A percentile compares a stretch with the other conserved stretches of the same genome.
Conservation (phyloP, 257 asterid species). For the Przewalskia tangutica region DNA sequence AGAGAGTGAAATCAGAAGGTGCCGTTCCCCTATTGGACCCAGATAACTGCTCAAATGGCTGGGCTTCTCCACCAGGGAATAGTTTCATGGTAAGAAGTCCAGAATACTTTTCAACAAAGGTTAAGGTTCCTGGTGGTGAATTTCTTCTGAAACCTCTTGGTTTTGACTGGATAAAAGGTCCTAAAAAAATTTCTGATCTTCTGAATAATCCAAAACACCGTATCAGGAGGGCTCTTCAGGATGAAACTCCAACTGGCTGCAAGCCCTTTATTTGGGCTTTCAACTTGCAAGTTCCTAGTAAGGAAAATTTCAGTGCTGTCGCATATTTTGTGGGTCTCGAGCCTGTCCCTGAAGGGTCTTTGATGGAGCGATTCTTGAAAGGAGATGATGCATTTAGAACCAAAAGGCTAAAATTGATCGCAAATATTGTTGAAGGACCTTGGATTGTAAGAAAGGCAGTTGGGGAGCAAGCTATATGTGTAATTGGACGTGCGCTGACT, state of each 20-base stretch:
- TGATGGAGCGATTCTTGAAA: conserved; percentile 48
- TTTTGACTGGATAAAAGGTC: conserved; percentile 80
- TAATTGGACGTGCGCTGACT: conserved; percentile 53
- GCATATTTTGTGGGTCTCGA: conserved; percentile 47
- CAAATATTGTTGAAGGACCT: conserved; percentile 67
- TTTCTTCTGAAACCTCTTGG: conserved; percentile 76
- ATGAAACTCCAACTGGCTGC: conserved; percentile 27
- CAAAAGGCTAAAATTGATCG: conserved; percentile 60
- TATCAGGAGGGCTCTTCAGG: conserved; percentile 42
- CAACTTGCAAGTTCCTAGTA: conserved; percentile 72
- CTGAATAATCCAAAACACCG: conserved; percentile 51
- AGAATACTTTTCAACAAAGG: conserved; percentile 46
- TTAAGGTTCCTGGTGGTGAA: conserved; percentile 56
- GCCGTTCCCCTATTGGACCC: conserved; percentile 55
- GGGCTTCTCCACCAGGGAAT: conserved; percentile 81
- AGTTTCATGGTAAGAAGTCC: conserved; percentile 71
- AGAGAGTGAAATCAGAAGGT: conserved; percentile 63
- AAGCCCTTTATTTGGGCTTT: conserved; percentile 76
- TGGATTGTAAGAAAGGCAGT: conserved; percentile 79
- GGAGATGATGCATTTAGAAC: conserved; percentile 46
- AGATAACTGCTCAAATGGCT: conserved; percentile 48
- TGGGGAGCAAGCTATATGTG: conserved; percentile 79
- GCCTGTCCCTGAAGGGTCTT: conserved; percentile 35
- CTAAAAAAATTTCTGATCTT: conserved; percentile 52
- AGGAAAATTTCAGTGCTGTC: conserved; percentile 67